Evolutionary conservation across 345 rosid genomes (phyloP).

Genomic region (Ceriops tagal): DNA sequence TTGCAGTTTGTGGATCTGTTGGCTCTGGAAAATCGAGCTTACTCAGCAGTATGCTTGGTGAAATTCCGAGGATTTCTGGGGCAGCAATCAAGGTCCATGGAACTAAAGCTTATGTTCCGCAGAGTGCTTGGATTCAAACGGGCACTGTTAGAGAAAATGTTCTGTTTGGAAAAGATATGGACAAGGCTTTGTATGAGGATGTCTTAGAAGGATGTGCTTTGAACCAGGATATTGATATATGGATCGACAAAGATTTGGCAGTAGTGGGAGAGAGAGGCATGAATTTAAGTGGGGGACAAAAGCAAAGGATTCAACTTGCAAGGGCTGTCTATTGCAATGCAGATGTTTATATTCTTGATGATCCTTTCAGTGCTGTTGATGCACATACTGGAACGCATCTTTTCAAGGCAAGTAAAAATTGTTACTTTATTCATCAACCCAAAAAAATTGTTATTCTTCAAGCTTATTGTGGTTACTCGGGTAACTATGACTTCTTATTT

Average conservation of each 20-base stretch:
- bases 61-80: conserved; percentile 66
- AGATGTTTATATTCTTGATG: conserved; percentile 71
- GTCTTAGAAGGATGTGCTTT: conserved; percentile 57
- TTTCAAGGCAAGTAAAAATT: conserved; percentile 47
- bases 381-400: conserved; percentile 72
- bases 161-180: conserved; percentile 53
- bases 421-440: background rate
- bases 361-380: conserved; percentile 77
- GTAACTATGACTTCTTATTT: background rate
- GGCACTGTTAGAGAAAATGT: conserved; percentile 68
- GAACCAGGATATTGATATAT: conserved; percentile 56
- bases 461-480: background rate
- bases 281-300: conserved; percentile 88
- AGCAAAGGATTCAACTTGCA: conserved; percentile 76
- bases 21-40: conserved; percentile 76
- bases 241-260: conserved; percentile 54
- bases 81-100: conserved; percentile 47
- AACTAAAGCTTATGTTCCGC: conserved; percentile 63
- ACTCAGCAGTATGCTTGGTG: conserved; percentile 63
- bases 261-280: conserved; percentile 80
- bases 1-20: conserved; percentile 72
- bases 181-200: conserved; percentile 38
- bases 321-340: conserved; percentile 65
- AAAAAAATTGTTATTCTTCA: background rate
- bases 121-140: conserved; percentile 81